Evolutionary conservation across 1,284 basidiomycete genomes (phyloP).

Genomic region (Rhodotorula sp.): DNA sequence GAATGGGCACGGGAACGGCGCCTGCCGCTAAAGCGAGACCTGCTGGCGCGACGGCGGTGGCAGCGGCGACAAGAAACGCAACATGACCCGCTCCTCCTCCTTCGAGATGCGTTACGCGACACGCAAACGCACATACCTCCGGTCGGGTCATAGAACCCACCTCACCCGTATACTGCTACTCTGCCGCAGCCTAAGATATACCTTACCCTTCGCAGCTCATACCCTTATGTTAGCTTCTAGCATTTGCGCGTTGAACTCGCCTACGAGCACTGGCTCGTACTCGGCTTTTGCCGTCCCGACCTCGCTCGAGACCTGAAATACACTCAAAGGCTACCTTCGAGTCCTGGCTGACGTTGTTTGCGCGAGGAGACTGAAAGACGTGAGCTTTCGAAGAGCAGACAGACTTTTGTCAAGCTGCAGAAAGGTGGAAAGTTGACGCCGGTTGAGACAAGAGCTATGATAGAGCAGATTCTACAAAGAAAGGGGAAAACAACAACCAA

Average conservation of each 20-base stretch:
- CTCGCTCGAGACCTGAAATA: constrained; percentile 16
- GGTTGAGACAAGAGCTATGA: too few relatives aligned
- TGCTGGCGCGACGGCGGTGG: too few relatives aligned
- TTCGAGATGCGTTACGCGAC: too few relatives aligned
- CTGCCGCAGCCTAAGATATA: too few relatives aligned
- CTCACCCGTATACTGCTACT: background rate
- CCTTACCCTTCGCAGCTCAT: background rate
- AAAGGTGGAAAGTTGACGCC: background rate
- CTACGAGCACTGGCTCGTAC: constrained; percentile 20
- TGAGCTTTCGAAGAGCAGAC: background rate
- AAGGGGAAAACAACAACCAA: background rate
- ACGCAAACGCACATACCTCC: too few relatives aligned
- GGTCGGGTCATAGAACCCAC: background rate
- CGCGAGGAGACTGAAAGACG: background rate
- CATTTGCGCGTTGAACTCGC: constrained; percentile 23
- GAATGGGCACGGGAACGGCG: constrained; percentile 3
- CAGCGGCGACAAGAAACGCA: background rate
- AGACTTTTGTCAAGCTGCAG: background rate
- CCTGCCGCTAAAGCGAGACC: background rate
- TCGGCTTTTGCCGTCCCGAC: constrained; percentile 10
- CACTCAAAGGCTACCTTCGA: constrained; percentile 17
- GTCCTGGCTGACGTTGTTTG: constrained; percentile 13
- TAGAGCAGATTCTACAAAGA: background rate
- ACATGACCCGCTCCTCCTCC: background rate
- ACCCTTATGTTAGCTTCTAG: constrained; percentile 24